Evolutionary conservation across 768 basidiomycete genomes (phyloP), one percentile per base, ranked within the genome.

Genomic region (Rubroboletus satanas): DNA sequence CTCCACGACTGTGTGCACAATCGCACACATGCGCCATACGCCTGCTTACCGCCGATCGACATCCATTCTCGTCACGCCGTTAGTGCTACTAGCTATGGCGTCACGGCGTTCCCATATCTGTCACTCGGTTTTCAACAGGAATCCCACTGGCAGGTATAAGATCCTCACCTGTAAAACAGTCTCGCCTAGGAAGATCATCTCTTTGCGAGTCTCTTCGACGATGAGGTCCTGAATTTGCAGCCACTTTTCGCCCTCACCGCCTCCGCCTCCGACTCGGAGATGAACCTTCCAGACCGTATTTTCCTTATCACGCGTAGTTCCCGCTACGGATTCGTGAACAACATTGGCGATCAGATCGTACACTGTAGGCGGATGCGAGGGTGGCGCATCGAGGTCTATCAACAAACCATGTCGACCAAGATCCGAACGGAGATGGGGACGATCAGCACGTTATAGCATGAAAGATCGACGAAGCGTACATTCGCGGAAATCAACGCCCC

Each of bases 301-400:
- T 61, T 88, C 90, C 67, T 93, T 94, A 70, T 95, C 90, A 55
- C 88, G 83, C 12, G 95, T 94, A 35, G 95, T 97, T n/a, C 94
- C 93, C 23, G 93, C 92, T 14, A 92, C 89, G 5, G 95, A 94
- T 67, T 97, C 93, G 63, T 96, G 93, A 17, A 90, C 93, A 51
- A 98, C 86, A 70, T 98, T 98, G 45, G 94, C 92, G 66, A 98
- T 82, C 66, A 99, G 83, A 79, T 98, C 95, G 74, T 99, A 99
- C 37, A 87, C 65, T 12, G 87, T 85, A 54, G 87, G 74, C 57
- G 79, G 74, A 72, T 83, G 76, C 55, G 76, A 72, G 49, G 78
- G 73, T 57, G 82, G 77, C 58, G 83, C 78, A 71, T 95, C 90
- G 65, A 96, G 81, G 74, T 93, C 95, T 97, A 66, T 45, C 50